Conservation (phyloP, 2,329 filamentous ascomycete genomes). For the Peltaster fructicola region DNA sequence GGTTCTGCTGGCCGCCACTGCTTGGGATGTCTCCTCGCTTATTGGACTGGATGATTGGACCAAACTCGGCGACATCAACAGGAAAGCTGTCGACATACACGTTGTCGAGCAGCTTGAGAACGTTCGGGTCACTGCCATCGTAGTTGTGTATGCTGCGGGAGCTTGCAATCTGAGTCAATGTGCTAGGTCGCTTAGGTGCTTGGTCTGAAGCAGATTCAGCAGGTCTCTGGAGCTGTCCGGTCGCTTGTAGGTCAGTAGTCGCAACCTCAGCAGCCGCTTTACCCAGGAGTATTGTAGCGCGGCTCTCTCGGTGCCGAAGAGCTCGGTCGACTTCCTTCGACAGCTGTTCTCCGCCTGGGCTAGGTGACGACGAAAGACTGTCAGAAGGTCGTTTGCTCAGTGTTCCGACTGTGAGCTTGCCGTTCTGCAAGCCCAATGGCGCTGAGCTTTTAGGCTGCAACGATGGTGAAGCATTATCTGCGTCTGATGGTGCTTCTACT, state of each 20-base stretch:
- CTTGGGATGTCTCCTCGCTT: slow-evolving; percentile 31
- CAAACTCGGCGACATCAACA: slow-evolving; percentile 47
- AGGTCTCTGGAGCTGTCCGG: slow-evolving; percentile 40
- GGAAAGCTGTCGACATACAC: slow-evolving; percentile 58
- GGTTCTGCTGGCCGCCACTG: slow-evolving; percentile 16
- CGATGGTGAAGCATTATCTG: background rate
- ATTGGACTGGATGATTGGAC: slow-evolving; percentile 59
- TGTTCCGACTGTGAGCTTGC: slow-evolving; percentile 4
- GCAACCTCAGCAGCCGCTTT: slow-evolving; percentile 49
- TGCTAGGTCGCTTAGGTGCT: slow-evolving; percentile 6
- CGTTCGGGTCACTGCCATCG: slow-evolving; percentile 51
- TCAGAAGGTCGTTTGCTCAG: slow-evolving; percentile 11
- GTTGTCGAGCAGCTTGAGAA: slow-evolving; percentile 53
- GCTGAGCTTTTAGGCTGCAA: slow-evolving; percentile 1
- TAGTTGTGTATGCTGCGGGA: slow-evolving; percentile 49
- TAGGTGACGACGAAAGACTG: slow-evolving; percentile 19
- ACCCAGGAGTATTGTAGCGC: slow-evolving; percentile 42
- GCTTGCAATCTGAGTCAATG: slow-evolving; percentile 7
- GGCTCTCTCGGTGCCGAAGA: slow-evolving; percentile 34
- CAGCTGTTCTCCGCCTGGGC: slow-evolving; percentile 15
- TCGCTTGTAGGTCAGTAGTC: slow-evolving; percentile 44
- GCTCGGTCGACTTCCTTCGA: slow-evolving; percentile 18
- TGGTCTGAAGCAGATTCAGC: slow-evolving; percentile 15
- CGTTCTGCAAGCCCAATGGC: slow-evolving; percentile 1
- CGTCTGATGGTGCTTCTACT: slow-evolving; percentile 1